Evolutionary conservation across 2,329 filamentous ascomycete genomes (phyloP).

Genomic region (Remersonia thermophila): DNA sequence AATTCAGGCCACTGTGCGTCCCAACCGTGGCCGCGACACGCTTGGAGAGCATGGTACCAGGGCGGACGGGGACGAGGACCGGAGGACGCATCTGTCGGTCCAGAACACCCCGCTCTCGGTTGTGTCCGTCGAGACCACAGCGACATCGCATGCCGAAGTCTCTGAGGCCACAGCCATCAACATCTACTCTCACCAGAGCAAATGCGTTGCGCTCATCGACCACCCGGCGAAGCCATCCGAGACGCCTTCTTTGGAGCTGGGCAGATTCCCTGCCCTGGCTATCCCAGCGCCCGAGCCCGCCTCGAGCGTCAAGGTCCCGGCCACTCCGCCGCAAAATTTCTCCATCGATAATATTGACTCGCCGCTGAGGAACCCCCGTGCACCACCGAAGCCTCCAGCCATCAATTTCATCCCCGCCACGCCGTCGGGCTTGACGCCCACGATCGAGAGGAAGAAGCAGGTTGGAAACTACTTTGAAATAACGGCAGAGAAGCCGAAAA

Average conservation of each 20-base stretch:
- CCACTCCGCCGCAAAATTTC: slow-evolving; percentile 41
- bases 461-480: slow-evolving; percentile 43
- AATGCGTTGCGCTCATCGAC: slow-evolving; percentile 48
- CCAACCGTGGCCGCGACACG: background rate
- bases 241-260: slow-evolving; percentile 26
- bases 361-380: slow-evolving; percentile 48
- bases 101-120: slow-evolving; percentile 52
- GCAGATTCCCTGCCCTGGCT: no score
- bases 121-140: slow-evolving; percentile 47
- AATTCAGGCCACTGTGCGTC: no score
- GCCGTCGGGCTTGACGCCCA: slow-evolving; percentile 46
- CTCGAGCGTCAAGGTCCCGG: slow-evolving; percentile 28
- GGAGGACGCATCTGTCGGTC: slow-evolving; percentile 35
- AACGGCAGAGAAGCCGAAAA: slow-evolving; percentile 31
- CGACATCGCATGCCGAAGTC: slow-evolving; percentile 47
- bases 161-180: slow-evolving; percentile 51
- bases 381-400: slow-evolving; percentile 33
- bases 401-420: slow-evolving; percentile 53
- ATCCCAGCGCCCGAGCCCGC: background rate
- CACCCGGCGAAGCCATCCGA: slow-evolving; percentile 40
- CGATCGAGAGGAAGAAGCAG: slow-evolving; percentile 37
- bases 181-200: slow-evolving; percentile 53
- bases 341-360: slow-evolving; percentile 46
- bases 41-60: slow-evolving; percentile 19
- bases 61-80: no score